A percentile compares a stretch with the other conserved stretches of the same genome.
phyloP scores from a whole-genome alignment of 768 basidiomycete genomes.

The Phylloporus sp. region DNA sequence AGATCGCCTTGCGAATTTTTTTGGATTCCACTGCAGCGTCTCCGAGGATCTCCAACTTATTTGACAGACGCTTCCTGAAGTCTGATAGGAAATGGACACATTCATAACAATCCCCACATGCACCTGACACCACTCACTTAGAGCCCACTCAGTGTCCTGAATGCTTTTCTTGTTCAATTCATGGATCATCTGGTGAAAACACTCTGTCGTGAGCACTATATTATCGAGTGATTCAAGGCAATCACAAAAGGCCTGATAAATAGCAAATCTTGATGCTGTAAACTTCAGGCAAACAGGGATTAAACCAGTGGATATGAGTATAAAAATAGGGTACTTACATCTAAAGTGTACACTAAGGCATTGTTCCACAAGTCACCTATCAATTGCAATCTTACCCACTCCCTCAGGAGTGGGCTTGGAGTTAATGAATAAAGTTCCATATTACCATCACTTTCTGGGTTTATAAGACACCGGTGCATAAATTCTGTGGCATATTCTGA shows the following conservation, averaged over 20 bases:
- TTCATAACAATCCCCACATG: background rate
- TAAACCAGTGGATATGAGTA: background rate
- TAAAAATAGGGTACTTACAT: background rate
- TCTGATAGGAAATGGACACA: background rate
- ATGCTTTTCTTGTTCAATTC: background rate
- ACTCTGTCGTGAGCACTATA: background rate
- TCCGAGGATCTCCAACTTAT: background rate
- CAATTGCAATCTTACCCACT: background rate
- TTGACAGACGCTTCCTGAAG: background rate
- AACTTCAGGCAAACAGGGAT: background rate
- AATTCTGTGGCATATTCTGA: background rate
- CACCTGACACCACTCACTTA: background rate
- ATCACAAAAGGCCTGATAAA: background rate
- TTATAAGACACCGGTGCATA: background rate
- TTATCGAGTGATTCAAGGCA: background rate
- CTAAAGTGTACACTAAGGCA: background rate
- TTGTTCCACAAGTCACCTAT: background rate
- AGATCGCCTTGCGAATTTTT: too few relatives aligned
- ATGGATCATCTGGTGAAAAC: background rate
- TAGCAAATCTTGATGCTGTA: background rate
- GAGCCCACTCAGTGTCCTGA: background rate
- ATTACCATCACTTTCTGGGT: background rate
- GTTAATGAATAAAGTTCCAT: background rate
- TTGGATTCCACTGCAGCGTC: background rate
- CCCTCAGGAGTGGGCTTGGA: background rate